Evolutionary conservation across 169 alveolate genomes (phyloP), one percentile per base, ranked within the genome.

Genomic region (Theileria parva): DNA sequence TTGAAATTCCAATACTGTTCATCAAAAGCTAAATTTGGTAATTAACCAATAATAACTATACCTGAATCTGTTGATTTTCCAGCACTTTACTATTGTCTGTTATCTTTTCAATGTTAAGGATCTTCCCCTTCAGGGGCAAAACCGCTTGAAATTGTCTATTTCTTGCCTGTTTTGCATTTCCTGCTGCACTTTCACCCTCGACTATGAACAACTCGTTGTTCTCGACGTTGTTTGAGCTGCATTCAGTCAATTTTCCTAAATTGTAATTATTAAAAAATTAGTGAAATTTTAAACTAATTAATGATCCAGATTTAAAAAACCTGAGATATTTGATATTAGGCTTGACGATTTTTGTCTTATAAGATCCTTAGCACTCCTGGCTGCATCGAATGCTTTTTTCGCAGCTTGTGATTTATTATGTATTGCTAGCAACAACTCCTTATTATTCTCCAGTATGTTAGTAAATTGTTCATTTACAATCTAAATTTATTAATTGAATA

Each of bases 181-280:
- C 95, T 15, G 95, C 95, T 7, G 95, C 95, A 71, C 94, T 87
- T 65, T 92, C 95, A 12, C 95, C 95, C 85, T 92, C 95, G 57
- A 92, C 95, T 65, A 92, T 92, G 74, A 92, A 92, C 37, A 92
- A 57, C 73, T 92, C 95, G 74, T 84, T 87, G 53, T 59, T 66
- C 27, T 68, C 85, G 73, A 53, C 63, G 64, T 88, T 88, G 64
- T 81, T 76, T 71, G 87, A 65, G 48, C 89, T 85, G 78, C 95
- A 92, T 65, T 92, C 95, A 12, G 90, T 87, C 63, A 92, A 79
- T 83, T 92, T 92, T 27, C 93, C 94, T 17, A 89, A 27, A 91
- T 63, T 25, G 0, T 5, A 11, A 59, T 59, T 28, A 59, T 59
- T 11, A 59, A n/a, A n/a, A n/a, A n/a, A n/a, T n/a, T n/a, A 25